Percentiles rank a stretch among this genome's conserved stretches.
Conservation (phyloP, 1,139 yeast species). For the Debaryomyces singareniensis region DNA sequence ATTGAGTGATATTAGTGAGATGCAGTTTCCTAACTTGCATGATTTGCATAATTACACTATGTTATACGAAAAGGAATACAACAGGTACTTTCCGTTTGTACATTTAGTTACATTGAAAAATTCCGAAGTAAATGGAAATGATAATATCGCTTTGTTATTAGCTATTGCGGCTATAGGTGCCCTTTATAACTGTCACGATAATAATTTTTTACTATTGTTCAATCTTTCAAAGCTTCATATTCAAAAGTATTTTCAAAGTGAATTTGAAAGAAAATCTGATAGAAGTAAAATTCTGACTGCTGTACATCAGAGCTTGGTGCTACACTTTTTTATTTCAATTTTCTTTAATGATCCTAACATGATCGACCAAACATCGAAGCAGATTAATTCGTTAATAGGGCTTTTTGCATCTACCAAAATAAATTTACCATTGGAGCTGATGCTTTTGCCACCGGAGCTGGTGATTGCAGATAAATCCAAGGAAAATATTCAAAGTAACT, state of each 20-base stretch:
- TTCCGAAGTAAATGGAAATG: conserved; percentile 46
- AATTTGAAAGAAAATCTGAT: conserved; percentile 36
- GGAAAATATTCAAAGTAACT: conserved; percentile 30
- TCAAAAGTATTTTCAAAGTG: conserved; percentile 66
- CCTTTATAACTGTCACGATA: conserved; percentile 72
- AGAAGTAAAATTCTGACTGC: conserved; percentile 70
- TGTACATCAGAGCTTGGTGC: conserved; percentile 80
- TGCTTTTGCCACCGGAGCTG: conserved; percentile 52
- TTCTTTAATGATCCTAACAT: conserved; percentile 73
- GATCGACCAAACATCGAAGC: conserved; percentile 68
- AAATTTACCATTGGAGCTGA: conserved; percentile 62
- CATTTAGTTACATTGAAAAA: conserved; percentile 65
- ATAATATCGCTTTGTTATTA: conserved; percentile 69
- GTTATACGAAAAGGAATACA: conserved; percentile 67
- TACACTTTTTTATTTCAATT: conserved; percentile 77
- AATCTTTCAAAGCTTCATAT: conserved; percentile 75
- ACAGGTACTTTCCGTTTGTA: conserved; percentile 76
- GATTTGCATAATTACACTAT: conserved; percentile 71
- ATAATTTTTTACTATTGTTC: conserved; percentile 69
- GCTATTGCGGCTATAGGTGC: conserved; percentile 91
- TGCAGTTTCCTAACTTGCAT: conserved; percentile 64
- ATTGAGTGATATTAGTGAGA: conserved; percentile 41
- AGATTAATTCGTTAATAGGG: conserved; percentile 72
- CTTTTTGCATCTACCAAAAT: conserved; percentile 72
- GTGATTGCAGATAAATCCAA: conserved; percentile 25